Conservation (phyloP, 2,329 filamentous ascomycete genomes). For the Arachnopeziza araneosa region DNA sequence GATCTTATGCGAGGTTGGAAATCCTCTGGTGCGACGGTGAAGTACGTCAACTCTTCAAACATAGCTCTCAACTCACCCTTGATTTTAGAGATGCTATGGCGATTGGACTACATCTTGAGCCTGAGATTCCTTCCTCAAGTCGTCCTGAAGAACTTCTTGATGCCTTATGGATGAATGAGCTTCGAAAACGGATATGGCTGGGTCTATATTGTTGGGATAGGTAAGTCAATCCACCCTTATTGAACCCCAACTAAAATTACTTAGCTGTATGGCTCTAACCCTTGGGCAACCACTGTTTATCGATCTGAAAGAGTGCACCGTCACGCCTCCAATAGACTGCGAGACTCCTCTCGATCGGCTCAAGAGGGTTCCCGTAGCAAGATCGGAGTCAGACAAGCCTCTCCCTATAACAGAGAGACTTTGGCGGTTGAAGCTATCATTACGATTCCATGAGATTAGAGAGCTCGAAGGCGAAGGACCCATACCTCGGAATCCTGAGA, state of each 20-base stretch:
- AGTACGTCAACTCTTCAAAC: background rate
- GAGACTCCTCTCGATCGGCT: background rate
- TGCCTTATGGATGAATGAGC: conserved; percentile 1
- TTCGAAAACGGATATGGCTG: conserved; percentile 1
- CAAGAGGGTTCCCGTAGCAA: conserved; percentile 1
- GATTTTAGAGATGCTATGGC: background rate
- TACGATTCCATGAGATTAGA: conserved; percentile 1
- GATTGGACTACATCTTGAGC: background rate
- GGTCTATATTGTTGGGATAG: conserved; percentile 1
- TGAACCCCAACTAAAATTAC: background rate
- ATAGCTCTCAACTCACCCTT: background rate
- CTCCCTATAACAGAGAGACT: background rate
- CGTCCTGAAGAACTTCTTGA: background rate
- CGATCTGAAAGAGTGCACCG: background rate
- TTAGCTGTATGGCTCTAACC: background rate
- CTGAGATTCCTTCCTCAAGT: conserved; percentile 1
- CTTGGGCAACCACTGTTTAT: background rate
- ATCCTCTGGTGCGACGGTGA: background rate
- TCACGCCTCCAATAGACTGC: conserved; percentile 2
- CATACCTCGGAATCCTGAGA: conserved; percentile 1
- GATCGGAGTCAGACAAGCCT: background rate
- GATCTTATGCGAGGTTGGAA: conserved; percentile 1
- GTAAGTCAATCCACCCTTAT: background rate
- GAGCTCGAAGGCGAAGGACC: conserved; percentile 1
- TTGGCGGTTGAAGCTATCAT: background rate